Base-by-base conservation (phyloP, 2,329 filamentous ascomycete genomes). In the Raffaelea arxii region DNA sequence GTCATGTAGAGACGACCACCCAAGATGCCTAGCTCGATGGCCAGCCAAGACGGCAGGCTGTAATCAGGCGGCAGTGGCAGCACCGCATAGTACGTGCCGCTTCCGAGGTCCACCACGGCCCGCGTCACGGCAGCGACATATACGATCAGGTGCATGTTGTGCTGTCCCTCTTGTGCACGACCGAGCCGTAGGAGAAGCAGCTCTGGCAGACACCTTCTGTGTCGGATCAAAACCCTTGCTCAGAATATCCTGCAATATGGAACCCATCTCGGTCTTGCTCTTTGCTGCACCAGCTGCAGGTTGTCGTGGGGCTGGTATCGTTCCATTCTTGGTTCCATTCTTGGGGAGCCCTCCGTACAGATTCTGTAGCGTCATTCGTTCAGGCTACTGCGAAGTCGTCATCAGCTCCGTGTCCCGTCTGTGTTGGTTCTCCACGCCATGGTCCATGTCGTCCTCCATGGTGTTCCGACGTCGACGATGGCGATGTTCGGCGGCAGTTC, bases 1-100 rank as follows among this genome's bases (percentile, higher is more conserved):
- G 71, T 64, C 43, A 80, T 70, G 52, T 84, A 83, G 0, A 84
- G 62, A 0, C 78, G 65, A 0, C 80, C 80, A 0, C 75, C 65
- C 41, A 82, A 66, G 4, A 84, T 64, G 0, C 79, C 79, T 0
- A 84, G 55, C 53, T 84, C 75, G 2, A 76, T 65, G 0, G 57
- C 64, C 0, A 84, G 59, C 75, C 75, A 80, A 0, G 48, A 22
- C 0, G 80, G 77, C 1, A 70, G 58, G 2, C 53, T 42, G 62
- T 66, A 71, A 0, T 52, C 44, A 0, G 36, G 2, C 0, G 71
- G 66, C 0, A 78, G 57, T 0, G 56, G 25, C 0, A 80, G 79
- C 1, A 77, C 61, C 0, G 68, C 60, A 53, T 74, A 76, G 55
- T 70, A 82, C 0, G 56, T 55, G 0, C 84, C 59, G 0, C 55